Conservation (phyloP, 306 rosid species). For the Trifolium fragiferum region DNA sequence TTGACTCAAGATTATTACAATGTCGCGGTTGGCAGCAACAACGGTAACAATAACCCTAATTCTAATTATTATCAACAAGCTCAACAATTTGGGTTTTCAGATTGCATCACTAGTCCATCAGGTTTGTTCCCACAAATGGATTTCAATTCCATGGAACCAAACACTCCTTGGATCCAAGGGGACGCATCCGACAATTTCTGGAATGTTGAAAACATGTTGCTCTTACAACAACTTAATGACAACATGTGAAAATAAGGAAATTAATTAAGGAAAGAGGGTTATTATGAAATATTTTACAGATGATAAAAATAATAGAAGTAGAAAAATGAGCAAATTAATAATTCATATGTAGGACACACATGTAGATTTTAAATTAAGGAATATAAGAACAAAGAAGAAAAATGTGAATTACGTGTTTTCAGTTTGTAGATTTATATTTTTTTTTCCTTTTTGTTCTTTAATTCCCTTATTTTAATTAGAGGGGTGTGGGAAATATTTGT, state of each 20-base stretch:
- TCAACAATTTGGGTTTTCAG: conserved; percentile 47
- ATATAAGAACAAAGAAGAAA: conserved; percentile 39
- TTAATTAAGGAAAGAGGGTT: not conserved
- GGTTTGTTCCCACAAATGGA: conserved; percentile 50
- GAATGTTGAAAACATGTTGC: conserved; percentile 73
- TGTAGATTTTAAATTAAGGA: conserved; percentile 48
- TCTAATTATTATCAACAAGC: conserved; percentile 51
- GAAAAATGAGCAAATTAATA: conserved; percentile 37
- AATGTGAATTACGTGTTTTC: conserved; percentile 55
- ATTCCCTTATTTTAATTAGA: conserved; percentile 34
- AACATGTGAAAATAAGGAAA: conserved; percentile 36
- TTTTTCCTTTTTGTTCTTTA: conserved; percentile 36
- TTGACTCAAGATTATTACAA: conserved; percentile 57
- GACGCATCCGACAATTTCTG: conserved; percentile 68
- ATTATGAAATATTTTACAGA: conserved; percentile 37
- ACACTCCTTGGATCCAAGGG: conserved; percentile 55
- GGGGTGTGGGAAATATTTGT: conserved; percentile 62
- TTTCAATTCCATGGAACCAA: conserved; percentile 61
- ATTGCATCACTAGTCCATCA: conserved; percentile 55
- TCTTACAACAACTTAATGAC: conserved; percentile 62
- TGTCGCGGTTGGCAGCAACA: conserved; percentile 38
- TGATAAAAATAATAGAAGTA: conserved; percentile 6
- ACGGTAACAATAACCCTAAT: conserved; percentile 44
- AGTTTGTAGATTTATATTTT: conserved; percentile 39
- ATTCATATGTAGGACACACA: conserved; percentile 46